A percentile compares a stretch with the other conserved stretches of the same genome.
These are phyloP conservation scores for Colletotrichum magnum DNA, from an alignment of 2,329 filamentous ascomycete species.

Conservation along the genomic window DNA sequence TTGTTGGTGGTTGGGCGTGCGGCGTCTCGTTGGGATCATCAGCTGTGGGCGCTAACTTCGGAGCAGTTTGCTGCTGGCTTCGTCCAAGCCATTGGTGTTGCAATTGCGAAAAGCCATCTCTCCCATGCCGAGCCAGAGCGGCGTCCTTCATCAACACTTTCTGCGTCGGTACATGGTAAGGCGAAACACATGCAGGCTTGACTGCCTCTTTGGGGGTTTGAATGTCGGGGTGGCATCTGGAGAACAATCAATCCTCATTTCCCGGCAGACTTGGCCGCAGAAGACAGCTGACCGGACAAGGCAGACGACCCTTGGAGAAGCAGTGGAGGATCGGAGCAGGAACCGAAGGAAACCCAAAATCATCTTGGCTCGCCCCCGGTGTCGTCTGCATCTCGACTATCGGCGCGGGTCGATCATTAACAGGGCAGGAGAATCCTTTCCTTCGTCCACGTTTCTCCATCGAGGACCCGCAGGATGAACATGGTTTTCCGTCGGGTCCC, in stretches of 20 bases:
- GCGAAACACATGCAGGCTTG: conserved; percentile 1
- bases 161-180: conserved; percentile 1
- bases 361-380: background rate
- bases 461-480: background rate
- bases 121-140: background rate
- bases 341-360: background rate
- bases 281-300: conserved; percentile 13
- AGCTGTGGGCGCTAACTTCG: background rate
- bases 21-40: background rate
- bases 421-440: background rate
- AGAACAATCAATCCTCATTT: conserved; percentile 13
- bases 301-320: background rate
- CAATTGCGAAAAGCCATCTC: background rate
- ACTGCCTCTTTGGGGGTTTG: background rate
- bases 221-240: conserved; percentile 5
- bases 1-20: too few relatives aligned
- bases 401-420: conserved; percentile 22
- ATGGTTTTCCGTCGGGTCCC: background rate
- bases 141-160: conserved; percentile 14
- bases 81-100: background rate
- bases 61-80: background rate
- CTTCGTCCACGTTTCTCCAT: background rate
- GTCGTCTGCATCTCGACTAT: conserved; percentile 24
- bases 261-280: conserved; percentile 2
- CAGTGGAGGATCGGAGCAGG: conserved; percentile 3